Base-by-base conservation (phyloP, 2,329 filamentous ascomycete species). In the Clathrospora elynae region DNA sequence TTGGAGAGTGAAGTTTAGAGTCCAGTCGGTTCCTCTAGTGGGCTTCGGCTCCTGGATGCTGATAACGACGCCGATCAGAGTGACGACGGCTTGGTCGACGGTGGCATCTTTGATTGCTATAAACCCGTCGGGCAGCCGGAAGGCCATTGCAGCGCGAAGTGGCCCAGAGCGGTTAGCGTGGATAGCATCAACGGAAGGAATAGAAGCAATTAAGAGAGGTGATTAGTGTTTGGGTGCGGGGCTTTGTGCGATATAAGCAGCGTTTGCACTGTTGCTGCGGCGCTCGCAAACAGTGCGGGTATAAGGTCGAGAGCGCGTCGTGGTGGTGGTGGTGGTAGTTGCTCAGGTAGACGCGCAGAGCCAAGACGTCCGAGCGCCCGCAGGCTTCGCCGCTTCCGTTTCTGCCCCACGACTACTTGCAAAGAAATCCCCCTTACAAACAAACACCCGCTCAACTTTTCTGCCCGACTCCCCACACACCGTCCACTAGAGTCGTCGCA, bases 31-130 rank as follows among this genome's bases (percentile, higher is more conserved):
- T 14, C 79, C 77, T 39, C 49, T 72, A 1, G 83, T 83, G 8
- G 64, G 42, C 0, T 82, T 79, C 1, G 75, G 68, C 42, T 34
- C 44, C n/a, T 81, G 76, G 34, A 76, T 78, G 55, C 92, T 87
- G 36, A 82, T 80, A 3, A 92, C 80, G 4, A 92, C 69, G 1
- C 89, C 90, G 35, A 90, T 78, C 26, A 93, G 71, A 68, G 75
- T 85, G 51, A 84, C 73, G 5, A 42, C 18, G 62, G 17, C 54
- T 11, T 6, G 52, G 9, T 67, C 41, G 16, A 66, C 62, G 13
- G 16, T 45, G 28, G 42, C 44, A 18, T 83, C 64, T 49, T 70
- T 60, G 53, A 81, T 68, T 28, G 71, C 67, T 4, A 70, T 62
- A 54, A 81, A 81, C 24, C 69, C 68, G 11, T 44, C 47, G n/a